Percentiles rank a stretch among this genome's conserved stretches.
Evolutionary conservation across 176 grass and related monocot genomes (phyloP).

Genomic region (Triticum dicoccoides): DNA sequence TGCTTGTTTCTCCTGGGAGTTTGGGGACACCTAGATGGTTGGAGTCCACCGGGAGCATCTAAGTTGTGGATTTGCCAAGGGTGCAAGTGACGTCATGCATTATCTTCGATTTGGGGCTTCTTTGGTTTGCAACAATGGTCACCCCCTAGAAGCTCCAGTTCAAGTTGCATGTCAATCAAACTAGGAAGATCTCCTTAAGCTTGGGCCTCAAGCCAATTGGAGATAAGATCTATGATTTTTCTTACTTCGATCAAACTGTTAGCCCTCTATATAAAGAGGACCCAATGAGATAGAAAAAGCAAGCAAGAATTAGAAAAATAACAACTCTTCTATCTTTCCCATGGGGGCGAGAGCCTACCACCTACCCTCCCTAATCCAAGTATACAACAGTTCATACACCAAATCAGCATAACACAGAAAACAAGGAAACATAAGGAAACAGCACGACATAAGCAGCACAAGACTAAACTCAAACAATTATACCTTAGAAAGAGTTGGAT

Average conservation of each 20-base stretch:
- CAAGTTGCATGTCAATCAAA: not conserved
- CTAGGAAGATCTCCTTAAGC: not conserved
- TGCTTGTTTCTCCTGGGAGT: too few relatives aligned
- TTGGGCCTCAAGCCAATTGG: not conserved
- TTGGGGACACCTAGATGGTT: too few relatives aligned
- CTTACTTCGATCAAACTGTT: not conserved
- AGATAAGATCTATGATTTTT: not conserved
- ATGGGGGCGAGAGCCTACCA: not conserved
- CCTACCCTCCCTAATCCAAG: not conserved
- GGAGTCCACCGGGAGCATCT: too few relatives aligned
- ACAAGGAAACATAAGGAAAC: not conserved
- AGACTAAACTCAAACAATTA: not conserved
- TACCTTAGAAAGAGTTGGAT: constrained; percentile 54
- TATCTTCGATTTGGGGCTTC: too few relatives aligned
- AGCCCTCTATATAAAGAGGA: not conserved
- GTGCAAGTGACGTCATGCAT: too few relatives aligned
- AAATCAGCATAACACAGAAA: not conserved
- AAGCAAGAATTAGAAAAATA: not conserved
- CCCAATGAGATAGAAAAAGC: not conserved
- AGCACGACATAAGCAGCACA: not conserved
- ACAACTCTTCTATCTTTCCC: not conserved
- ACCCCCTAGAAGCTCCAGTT: too few relatives aligned
- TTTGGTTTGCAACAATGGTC: too few relatives aligned
- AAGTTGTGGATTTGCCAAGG: too few relatives aligned
- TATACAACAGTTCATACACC: not conserved